These are phyloP conservation scores for Ophiosphaerella herpotricha DNA, from an alignment of 2,329 filamentous ascomycete genomes.

Conservation along the genomic window DNA sequence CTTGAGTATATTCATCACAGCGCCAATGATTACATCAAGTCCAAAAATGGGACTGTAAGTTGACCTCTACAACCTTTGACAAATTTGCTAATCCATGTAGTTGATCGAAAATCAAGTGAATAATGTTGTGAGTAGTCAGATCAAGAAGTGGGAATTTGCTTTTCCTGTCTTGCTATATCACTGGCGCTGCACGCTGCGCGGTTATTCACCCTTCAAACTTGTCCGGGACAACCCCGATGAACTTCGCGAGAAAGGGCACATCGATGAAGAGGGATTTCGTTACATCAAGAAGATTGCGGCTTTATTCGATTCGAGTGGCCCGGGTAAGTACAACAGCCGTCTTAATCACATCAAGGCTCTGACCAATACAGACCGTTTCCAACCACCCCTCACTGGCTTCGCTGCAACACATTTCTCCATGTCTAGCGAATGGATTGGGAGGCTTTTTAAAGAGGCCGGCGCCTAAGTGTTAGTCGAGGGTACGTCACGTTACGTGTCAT, in stretches of 20 bases:
- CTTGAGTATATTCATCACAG: slow-evolving; percentile 43
- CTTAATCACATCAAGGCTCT: slow-evolving; percentile 3
- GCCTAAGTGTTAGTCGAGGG: slow-evolving; percentile 14
- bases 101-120: slow-evolving; percentile 38
- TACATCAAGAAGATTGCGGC: slow-evolving; percentile 34
- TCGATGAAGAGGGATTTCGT: slow-evolving; percentile 36
- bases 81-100: slow-evolving; percentile 24
- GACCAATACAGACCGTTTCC: slow-evolving; percentile 31
- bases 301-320: slow-evolving; percentile 30
- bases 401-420: slow-evolving; percentile 29
- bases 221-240: slow-evolving; percentile 43
- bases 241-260: slow-evolving; percentile 32
- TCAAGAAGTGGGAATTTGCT: slow-evolving; percentile 42
- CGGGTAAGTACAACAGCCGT: slow-evolving; percentile 25
- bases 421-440: slow-evolving; percentile 39
- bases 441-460: slow-evolving; percentile 40
- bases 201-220: slow-evolving; percentile 39
- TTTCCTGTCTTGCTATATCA: slow-evolving; percentile 39
- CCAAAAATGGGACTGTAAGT: slow-evolving; percentile 44
- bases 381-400: slow-evolving; percentile 34
- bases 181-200: slow-evolving; percentile 39
- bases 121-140: slow-evolving; percentile 38
- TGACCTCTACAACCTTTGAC: background rate
- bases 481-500: background rate
- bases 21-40: slow-evolving; percentile 40